These are phyloP conservation scores for Sporothrix curviconia DNA, from an alignment of 2,329 filamentous ascomycete species.

Conservation along the genomic window DNA sequence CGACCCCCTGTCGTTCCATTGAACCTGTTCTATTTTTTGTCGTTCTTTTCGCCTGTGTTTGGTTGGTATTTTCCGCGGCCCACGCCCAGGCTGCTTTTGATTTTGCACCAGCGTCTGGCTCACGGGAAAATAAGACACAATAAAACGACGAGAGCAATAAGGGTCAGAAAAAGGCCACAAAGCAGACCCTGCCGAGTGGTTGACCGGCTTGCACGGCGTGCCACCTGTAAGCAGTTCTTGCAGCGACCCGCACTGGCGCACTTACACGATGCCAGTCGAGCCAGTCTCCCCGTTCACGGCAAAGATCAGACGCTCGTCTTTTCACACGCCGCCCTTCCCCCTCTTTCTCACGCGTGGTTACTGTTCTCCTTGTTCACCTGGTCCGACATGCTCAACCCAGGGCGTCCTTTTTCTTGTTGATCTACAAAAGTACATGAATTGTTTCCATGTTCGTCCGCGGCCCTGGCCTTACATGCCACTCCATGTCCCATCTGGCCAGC, in stretches of 20 bases:
- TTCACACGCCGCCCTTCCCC: background rate
- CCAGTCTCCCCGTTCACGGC: background rate
- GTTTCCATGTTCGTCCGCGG: too few species aligned
- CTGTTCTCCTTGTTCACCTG: background rate
- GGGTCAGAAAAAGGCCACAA: background rate
- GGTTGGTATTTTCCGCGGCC: too few species aligned
- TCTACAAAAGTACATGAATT: too few species aligned
- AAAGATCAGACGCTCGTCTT: background rate
- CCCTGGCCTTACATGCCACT: too few species aligned
- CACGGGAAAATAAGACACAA: background rate
- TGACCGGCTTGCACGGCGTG: background rate
- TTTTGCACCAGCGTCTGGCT: background rate
- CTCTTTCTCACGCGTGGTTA: conserved; percentile 1
- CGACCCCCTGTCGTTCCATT: background rate
- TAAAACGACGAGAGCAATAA: background rate
- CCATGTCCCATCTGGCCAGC: too few species aligned
- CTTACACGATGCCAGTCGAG: conserved; percentile 3
- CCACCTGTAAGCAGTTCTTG: background rate
- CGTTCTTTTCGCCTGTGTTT: too few species aligned
- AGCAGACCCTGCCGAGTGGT: too few species aligned
- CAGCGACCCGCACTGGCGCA: too few species aligned
- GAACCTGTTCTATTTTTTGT: background rate
- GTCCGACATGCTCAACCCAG: too few species aligned
- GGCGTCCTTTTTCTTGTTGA: too few species aligned
- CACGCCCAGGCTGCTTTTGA: background rate